These are phyloP conservation scores for Sphaerulina vaccinii DNA, from an alignment of 2,329 filamentous ascomycete genomes.

Conservation along the genomic window DNA sequence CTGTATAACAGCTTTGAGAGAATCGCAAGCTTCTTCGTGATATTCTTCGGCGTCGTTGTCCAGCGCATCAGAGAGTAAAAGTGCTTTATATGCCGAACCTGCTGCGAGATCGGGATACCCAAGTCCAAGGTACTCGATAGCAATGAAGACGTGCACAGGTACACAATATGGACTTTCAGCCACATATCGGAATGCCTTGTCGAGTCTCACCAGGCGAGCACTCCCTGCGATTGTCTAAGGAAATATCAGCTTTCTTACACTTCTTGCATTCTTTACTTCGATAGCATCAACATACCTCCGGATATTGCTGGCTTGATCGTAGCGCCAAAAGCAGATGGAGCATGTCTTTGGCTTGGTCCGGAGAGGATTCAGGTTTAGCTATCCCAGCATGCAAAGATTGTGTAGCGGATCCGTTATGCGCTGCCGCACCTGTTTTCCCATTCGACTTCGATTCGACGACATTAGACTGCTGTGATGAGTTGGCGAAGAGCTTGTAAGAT, in stretches of 20 bases:
- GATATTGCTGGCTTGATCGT: slow-evolving; percentile 18
- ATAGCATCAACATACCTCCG: slow-evolving; percentile 23
- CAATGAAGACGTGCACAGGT: slow-evolving; percentile 54
- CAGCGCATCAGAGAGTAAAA: slow-evolving; percentile 82
- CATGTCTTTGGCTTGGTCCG: neutral
- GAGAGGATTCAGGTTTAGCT: neutral
- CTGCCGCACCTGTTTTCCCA: neutral
- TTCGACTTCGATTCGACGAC: neutral
- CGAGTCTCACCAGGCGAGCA: slow-evolving; percentile 16
- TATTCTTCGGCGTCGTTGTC: slow-evolving; percentile 79
- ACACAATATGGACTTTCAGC: slow-evolving; percentile 24
- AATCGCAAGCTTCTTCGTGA: slow-evolving; percentile 64
- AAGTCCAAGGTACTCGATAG: slow-evolving; percentile 67
- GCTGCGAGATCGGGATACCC: slow-evolving; percentile 87
- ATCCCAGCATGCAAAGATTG: neutral
- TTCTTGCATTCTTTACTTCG: neutral
- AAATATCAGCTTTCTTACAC: slow-evolving; percentile 24
- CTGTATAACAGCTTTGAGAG: slow-evolving; percentile 33
- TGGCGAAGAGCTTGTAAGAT: slow-evolving; percentile 29
- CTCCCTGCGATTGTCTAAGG: slow-evolving; percentile 12
- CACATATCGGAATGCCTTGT: slow-evolving; percentile 15
- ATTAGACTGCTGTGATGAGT: neutral
- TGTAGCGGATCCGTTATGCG: neutral
- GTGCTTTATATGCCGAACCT: slow-evolving; percentile 84
- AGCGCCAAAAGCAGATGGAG: slow-evolving; percentile 10